Evolutionary conservation across 768 basidiomycete species (phyloP), one percentile per base, ranked within the genome.

Genomic region (Suillus discolor): DNA sequence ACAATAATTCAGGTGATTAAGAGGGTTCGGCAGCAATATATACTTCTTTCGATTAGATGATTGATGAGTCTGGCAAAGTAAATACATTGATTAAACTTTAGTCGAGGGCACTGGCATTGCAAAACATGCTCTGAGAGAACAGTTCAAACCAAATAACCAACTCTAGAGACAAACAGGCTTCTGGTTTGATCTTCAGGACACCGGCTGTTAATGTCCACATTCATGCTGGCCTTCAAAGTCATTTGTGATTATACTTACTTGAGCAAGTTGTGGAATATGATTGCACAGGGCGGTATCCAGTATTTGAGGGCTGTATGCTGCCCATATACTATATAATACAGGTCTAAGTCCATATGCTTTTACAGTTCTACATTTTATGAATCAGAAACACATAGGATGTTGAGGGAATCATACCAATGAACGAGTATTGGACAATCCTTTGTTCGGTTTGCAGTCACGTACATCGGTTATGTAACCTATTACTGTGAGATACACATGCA

Each of bases 281-380:
- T 49, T 49, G 23, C 23, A 51, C 51, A 53, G 25, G 15, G 25
- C 49, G 9, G 51, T 53, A 53, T 53, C 28, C 25, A 53, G 25
- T 53, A 53, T 13, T 53, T 53, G 51, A 53, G 51, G 28, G 51
- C 28, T 53, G 51, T 31, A 53, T 53, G 51, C 51, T 53, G 51
- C 51, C 28, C 51, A 16, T 28, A 49, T 49, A 49, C 25, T 15
- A 51, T 51, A 51, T 51, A 8, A 28, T 53, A 28, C 15, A 53
- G 2, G 7, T 53, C 51, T 28, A 53, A 28, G 51, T 53, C 6
- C 9, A 25, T 9, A 28, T 53, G 51, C 25, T 53, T 53, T 13
- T 53, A 12, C 51, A 53, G 25, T 16, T 53, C 44, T 45, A 20
- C 18, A 42, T 53, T 53, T 15, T 53, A 53, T 53, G 25, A 3